Conservation (phyloP, 495 filamentous ascomycete genomes). For the Glonium stellatum region DNA sequence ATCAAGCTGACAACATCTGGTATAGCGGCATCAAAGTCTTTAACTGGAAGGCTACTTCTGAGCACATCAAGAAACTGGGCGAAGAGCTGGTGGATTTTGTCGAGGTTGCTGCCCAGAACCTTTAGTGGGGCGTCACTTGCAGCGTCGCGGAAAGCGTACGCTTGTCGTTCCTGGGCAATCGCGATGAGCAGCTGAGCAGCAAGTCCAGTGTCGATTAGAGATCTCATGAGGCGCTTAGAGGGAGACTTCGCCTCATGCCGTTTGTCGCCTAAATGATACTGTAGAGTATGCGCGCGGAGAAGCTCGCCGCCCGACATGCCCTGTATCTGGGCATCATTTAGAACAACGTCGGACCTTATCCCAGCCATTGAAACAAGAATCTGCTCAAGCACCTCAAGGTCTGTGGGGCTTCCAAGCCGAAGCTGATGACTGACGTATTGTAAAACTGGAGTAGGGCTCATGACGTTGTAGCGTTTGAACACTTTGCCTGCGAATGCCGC, state of each 20-base stretch:
- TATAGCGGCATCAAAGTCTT: constrained; percentile 75
- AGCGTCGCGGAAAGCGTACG: constrained; percentile 63
- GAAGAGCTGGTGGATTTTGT: constrained; percentile 79
- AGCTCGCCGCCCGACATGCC: constrained; percentile 80
- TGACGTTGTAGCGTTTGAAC: constrained; percentile 71
- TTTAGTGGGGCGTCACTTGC: constrained; percentile 68
- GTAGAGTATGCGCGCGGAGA: constrained; percentile 69
- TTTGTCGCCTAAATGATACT: constrained; percentile 63
- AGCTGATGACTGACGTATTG: constrained; percentile 85
- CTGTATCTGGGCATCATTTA: constrained; percentile 77
- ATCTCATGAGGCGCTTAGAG: constrained; percentile 69
- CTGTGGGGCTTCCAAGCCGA: constrained; percentile 61
- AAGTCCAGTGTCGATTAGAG: constrained; percentile 62
- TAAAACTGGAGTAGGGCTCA: constrained; percentile 79
- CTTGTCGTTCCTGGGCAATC: constrained; percentile 81
- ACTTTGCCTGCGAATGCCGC: constrained; percentile 80
- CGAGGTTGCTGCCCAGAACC: constrained; percentile 73
- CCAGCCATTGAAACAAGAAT: constrained; percentile 87
- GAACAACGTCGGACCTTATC: constrained; percentile 73
- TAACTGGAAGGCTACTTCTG: constrained; percentile 64
- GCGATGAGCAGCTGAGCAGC: constrained; percentile 75
- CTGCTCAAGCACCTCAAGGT: constrained; percentile 86
- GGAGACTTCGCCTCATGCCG: constrained; percentile 62
- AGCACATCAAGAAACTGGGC: constrained; percentile 85
- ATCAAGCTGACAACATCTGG: constrained; percentile 68